Conservation (phyloP, 208 protist genomes). For the Leishmania turanica region DNA sequence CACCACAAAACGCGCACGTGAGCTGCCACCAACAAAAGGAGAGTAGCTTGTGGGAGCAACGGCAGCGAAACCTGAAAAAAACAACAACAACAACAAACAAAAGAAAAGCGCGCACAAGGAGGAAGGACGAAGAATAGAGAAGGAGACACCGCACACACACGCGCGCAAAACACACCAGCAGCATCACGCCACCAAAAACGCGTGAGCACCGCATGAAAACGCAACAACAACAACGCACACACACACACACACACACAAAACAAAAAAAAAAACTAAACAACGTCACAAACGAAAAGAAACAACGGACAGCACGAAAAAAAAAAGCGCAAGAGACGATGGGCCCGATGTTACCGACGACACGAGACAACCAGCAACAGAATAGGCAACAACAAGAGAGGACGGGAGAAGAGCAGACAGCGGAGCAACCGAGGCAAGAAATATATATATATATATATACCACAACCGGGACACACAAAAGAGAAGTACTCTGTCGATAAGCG, state of each 20-base stretch:
- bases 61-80: neutral
- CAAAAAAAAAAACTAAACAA: neutral
- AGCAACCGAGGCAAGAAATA: neutral
- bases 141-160: no score
- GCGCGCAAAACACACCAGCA: neutral
- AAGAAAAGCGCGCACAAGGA: neutral
- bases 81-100: neutral
- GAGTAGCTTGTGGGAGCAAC: neutral
- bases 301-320: neutral
- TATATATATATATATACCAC: neutral
- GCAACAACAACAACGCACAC: neutral
- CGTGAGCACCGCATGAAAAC: neutral
- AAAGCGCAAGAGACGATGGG: neutral
- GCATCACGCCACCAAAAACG: neutral
- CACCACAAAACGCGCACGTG: neutral
- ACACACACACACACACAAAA: no score
- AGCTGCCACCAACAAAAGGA: neutral
- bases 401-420: neutral
- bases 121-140: neutral
- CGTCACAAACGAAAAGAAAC: neutral
- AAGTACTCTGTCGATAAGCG: neutral
- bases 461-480: neutral
- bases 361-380: neutral
- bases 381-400: neutral
- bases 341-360: neutral